These are phyloP conservation scores for Lolium multiflorum DNA, from an alignment of 176 grass and related monocot species.

Conservation along the genomic window DNA sequence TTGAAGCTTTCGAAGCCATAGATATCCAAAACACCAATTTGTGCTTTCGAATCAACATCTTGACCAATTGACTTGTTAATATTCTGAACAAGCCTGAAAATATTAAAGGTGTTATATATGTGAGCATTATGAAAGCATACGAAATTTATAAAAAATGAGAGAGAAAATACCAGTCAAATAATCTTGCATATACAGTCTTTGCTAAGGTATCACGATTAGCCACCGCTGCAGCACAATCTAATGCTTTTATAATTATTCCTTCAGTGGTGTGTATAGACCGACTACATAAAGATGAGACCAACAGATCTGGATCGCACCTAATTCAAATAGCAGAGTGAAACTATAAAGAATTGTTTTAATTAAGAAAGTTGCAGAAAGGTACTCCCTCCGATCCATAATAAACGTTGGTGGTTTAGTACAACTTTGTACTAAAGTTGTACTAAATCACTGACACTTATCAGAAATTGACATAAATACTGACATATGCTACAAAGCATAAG, in stretches of 20 bases:
- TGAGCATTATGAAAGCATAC: neutral
- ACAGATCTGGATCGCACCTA: constrained; percentile 86
- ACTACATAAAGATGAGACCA: constrained; percentile 81
- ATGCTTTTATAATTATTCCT: constrained; percentile 88
- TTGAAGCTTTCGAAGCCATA: constrained; percentile 99
- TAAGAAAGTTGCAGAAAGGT: neutral
- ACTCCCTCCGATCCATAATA: neutral
- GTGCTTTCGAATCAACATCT: constrained; percentile 86
- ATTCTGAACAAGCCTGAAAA: constrained; percentile 94
- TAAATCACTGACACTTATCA: neutral
- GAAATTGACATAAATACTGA: neutral
- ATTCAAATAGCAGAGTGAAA: constrained; percentile 47
- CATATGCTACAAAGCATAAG: neutral
- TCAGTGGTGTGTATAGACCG: constrained; percentile 92
- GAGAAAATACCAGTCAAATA: constrained; percentile 91
- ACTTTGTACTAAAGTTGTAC: no score
- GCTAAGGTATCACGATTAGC: constrained; percentile 92
- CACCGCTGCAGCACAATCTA: constrained; percentile 81
- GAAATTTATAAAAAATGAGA: constrained; percentile 36
- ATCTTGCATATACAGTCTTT: constrained; percentile 95
- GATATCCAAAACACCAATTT: constrained; percentile 99
- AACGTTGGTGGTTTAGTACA: no score
- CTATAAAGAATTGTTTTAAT: constrained; percentile 36
- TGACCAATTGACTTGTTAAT: constrained; percentile 99
- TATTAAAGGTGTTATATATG: constrained; percentile 24